Percentiles rank a stretch among this genome's conserved stretches.
Evolutionary conservation across 768 basidiomycete species (phyloP).

Genomic region (Russula foetens): DNA sequence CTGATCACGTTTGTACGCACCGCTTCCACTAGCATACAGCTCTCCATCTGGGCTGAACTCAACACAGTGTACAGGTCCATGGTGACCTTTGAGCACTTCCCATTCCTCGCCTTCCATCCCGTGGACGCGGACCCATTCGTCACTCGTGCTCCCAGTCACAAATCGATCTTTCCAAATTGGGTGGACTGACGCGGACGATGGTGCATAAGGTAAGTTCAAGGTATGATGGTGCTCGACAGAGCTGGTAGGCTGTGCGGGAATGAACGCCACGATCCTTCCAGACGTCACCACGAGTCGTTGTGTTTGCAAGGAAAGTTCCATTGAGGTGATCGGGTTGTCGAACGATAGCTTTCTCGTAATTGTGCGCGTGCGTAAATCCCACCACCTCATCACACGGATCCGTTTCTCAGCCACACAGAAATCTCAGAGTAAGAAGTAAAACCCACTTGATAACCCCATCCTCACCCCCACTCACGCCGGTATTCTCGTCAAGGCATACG

Average conservation of each 20-base stretch:
- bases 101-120: conserved; percentile 83
- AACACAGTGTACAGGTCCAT: conserved; percentile 93
- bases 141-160: conserved; percentile 80
- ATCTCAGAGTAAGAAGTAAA: neutral
- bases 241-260: conserved; percentile 56
- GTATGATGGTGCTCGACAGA: conserved; percentile 55
- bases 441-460: conserved; percentile 84
- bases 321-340: conserved; percentile 78
- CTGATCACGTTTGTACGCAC: conserved; percentile 40
- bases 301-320: conserved; percentile 83
- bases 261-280: conserved; percentile 88
- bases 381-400: conserved; percentile 59
- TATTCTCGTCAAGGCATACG: conserved; percentile 85
- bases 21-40: conserved; percentile 94
- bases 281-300: conserved; percentile 84
- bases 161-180: conserved; percentile 84
- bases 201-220: conserved; percentile 73
- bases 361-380: conserved; percentile 81
- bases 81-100: conserved; percentile 92
- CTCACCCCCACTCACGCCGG: conserved; percentile 85
- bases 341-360: conserved; percentile 65
- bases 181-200: conserved; percentile 93
- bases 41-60: conserved; percentile 95
- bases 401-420: neutral
- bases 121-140: conserved; percentile 97